Evolutionary conservation across 163 green algal species (phyloP).

Genomic region (Scenedesmus sp.): DNA sequence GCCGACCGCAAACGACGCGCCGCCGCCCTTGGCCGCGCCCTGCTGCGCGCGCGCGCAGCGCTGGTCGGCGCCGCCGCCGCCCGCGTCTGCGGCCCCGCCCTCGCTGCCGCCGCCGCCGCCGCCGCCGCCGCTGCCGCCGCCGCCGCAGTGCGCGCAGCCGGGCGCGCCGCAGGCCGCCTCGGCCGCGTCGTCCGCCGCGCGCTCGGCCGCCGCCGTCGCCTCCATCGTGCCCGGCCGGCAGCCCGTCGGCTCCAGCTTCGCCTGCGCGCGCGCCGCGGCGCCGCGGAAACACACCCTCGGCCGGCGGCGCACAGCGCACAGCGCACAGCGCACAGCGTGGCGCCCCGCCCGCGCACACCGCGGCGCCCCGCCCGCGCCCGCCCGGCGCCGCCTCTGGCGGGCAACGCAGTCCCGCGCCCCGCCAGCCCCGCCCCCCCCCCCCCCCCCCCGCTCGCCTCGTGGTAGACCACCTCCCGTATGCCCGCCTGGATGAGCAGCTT

Average conservation of each 20-base stretch:
- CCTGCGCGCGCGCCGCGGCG: no score
- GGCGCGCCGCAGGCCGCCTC: background rate
- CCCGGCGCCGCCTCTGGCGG: slow-evolving; percentile 1
- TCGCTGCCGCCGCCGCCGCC: slow-evolving; percentile 4
- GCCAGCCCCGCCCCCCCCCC: background rate
- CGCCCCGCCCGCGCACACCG: background rate
- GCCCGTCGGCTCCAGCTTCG: slow-evolving; percentile 41
- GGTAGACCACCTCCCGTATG: slow-evolving; percentile 89
- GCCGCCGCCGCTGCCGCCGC: background rate
- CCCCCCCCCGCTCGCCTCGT: slow-evolving; percentile 68
- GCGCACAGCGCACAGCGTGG: no score
- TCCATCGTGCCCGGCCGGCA: slow-evolving; percentile 13
- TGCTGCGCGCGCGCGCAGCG: background rate
- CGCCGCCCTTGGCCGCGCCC: background rate
- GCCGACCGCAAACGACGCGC: background rate
- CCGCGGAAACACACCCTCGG: no score
- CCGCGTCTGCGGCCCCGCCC: background rate
- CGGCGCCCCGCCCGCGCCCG: background rate
- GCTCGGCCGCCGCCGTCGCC: slow-evolving; percentile 19
- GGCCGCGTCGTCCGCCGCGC: background rate
- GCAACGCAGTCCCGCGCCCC: slow-evolving; percentile 26
- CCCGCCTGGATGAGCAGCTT: slow-evolving; percentile 99
- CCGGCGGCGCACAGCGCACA: no score
- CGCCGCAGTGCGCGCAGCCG: no score
- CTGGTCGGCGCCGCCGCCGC: background rate